phyloP scores from a whole-genome alignment of 257 asterid genomes.

The Thymus mandschuricus region DNA sequence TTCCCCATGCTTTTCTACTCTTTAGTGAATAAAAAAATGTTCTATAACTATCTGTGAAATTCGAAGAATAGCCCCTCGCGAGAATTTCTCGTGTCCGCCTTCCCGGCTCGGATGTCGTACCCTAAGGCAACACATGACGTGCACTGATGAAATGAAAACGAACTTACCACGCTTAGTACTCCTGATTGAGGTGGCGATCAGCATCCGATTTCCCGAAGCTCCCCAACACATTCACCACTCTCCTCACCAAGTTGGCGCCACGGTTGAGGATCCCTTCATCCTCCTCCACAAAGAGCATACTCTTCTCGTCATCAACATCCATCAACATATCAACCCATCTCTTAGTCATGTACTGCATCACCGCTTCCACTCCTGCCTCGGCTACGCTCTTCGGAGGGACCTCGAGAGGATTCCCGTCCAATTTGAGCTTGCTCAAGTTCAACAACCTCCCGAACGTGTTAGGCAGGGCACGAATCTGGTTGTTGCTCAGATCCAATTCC shows the following conservation, averaged over 20 bases:
- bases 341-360: conserved; percentile 65
- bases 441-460: conserved; percentile 63
- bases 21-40: too few species aligned
- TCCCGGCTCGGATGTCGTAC: background rate
- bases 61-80: too few species aligned
- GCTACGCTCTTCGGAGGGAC: conserved; percentile 75
- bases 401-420: conserved; percentile 81
- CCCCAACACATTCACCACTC: conserved; percentile 54
- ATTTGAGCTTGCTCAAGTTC: conserved; percentile 56
- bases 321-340: conserved; percentile 63
- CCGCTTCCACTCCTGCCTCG: conserved; percentile 58
- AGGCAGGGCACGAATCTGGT: conserved; percentile 85
- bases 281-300: conserved; percentile 29
- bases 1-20: too few species aligned
- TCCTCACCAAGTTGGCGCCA: conserved; percentile 70
- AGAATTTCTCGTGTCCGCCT: too few species aligned
- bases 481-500: conserved; percentile 89
- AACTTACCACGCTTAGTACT: background rate
- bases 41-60: too few species aligned
- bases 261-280: conserved; percentile 46
- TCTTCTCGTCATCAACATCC: conserved; percentile 56
- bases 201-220: conserved; percentile 41
- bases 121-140: background rate
- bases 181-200: conserved; percentile 61
- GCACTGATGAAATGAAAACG: background rate